Base-by-base conservation (phyloP, 805 yeast species). In the Lipomyces kockii region DNA sequence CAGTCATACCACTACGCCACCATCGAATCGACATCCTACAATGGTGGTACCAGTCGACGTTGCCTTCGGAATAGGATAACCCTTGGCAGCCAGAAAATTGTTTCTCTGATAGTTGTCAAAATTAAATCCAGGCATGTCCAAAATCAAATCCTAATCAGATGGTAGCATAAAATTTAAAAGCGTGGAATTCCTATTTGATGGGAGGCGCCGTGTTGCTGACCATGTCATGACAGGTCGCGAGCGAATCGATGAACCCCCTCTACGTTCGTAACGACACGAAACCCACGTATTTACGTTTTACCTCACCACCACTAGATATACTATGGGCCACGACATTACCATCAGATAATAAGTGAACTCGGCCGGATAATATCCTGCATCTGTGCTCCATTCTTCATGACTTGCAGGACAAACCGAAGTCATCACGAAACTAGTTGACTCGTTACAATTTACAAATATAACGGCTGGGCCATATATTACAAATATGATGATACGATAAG, bases 31-130 rank as follows among this genome's bases (percentile, higher is more conserved):
- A 78, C 97, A 91, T 61, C 99, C 99, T 29, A 95, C 99, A 82
- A 95, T 95, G 0, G 99, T 95, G n/a, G 99, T 95, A 82, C 99
- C 99, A 1, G 99, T 95, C 27, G 98, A 92, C 0, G 99, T 95
- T 49, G 97, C 97, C 71, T 84, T 89, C 63, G 98, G 98, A 46
- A 86, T 82, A 2, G 88, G 86, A 74, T 84, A 86, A 12, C 98
- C 97, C 71, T 87, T 84, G 27, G 89, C 82, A 20, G 89, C 83
- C 63, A 95, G 83, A 73, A 81, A 87, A 67, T 85, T 86, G 80
- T 95, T 95, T 83, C 99, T 89, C 78, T 92, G 97, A 79, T 85
- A 91, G 80, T 95, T 93, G 75, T 94, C 98, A 79, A 95, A 94
- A 74, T 92, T 88, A 66, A 94, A 85, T 46, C 99, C 99, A 35